Base-by-base conservation (phyloP, 257 asterid species). In the Solanum lignicaule region DNA sequence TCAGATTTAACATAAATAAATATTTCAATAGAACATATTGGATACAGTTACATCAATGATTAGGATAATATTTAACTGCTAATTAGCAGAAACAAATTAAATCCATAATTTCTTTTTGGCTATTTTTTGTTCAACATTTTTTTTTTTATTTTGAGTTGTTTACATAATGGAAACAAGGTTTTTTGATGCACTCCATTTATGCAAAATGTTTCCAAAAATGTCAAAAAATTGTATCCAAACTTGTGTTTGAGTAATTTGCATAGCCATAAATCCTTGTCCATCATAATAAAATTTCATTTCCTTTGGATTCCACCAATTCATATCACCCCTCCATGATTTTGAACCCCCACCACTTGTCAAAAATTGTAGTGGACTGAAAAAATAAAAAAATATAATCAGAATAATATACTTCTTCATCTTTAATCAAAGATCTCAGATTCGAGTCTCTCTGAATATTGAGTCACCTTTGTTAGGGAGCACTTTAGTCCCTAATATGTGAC, bases 281-380 rank as follows among this genome's bases (percentile, higher is more conserved):
- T 95, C 96, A 66, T 94, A 88, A 41, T 95, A 94, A 74, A 95
- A 94, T 46, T 92, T 91, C 84, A 87, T 52, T 87, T 89, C 46
- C 73, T 87, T 9, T 86, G 91, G 78, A 25, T 65, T 69, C 79
- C 91, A 20, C 65, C n/a, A 66, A 38, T 90, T 90, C n/a, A 91
- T 38, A 18, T 46, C 90, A 58, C 92, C 91, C 69, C 91, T 93
- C 99, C 98, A 96, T 7, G 98, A 97, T 90, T 94, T 94, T 25
- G 98, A 96, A 27, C 98, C 99, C 5, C 98, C 98, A 39, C 98
- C 99, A 48, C 99, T 95, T 10, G 99, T 94, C 52, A 96, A 85
- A 89, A 94, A 94, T 7, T 94, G 95, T 46, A 92, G 88, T 15
- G 89, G 25, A n/a, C 92, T 85, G 65, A 32, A 66, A 68, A 65